phyloP scores from a whole-genome alignment of 164 flowering plant species.

The Vitis vinifera region DNA sequence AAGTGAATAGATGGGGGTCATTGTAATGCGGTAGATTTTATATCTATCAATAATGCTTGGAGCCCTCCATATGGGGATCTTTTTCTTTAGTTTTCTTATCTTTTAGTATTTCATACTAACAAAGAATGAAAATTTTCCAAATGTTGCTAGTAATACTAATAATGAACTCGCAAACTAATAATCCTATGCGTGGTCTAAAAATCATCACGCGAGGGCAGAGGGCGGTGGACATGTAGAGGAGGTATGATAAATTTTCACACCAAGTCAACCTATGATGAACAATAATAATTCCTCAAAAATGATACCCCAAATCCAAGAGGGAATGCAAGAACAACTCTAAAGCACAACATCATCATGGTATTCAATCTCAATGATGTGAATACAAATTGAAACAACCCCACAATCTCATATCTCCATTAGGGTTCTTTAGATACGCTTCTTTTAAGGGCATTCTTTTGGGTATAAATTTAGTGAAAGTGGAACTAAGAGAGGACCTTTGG shows the following conservation, averaged over 20 bases:
- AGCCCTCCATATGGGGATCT: too few relatives aligned
- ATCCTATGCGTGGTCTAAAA: not conserved
- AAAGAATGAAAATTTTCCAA: not conserved
- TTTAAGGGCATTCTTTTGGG: not conserved
- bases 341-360: not conserved
- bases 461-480: too few relatives aligned
- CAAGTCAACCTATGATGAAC: conserved; percentile 30
- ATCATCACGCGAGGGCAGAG: conserved; percentile 12
- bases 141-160: too few relatives aligned
- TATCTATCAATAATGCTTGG: too few relatives aligned
- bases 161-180: not conserved
- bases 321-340: not conserved
- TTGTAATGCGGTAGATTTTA: too few relatives aligned
- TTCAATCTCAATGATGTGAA: conserved; percentile 12
- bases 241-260: not conserved
- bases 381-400: conserved; percentile 1
- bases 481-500: too few relatives aligned
- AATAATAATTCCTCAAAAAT: conserved; percentile 22
- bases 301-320: not conserved
- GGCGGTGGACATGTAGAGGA: not conserved
- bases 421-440: not conserved
- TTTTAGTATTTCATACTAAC: not conserved
- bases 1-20: too few relatives aligned
- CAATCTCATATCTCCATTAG: too few relatives aligned
- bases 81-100: not conserved